These are phyloP conservation scores for Annulohypoxylon nitens DNA, from an alignment of 495 filamentous ascomycete species.

Conservation along the genomic window DNA sequence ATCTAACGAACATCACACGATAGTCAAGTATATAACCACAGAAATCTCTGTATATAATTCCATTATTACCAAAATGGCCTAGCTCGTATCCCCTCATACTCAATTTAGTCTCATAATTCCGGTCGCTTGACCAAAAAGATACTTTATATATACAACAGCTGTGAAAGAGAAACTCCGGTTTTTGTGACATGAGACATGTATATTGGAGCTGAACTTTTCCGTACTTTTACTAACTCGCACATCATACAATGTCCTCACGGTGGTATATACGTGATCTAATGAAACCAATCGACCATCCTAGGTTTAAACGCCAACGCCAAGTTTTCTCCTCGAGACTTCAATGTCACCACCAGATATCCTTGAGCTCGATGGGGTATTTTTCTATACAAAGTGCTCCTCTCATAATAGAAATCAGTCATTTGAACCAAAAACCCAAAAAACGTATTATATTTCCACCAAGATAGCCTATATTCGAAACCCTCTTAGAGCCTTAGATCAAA, in stretches of 20 bases:
- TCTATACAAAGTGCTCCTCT: conserved; percentile 34
- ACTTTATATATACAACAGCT: neutral
- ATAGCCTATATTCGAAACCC: conserved; percentile 14
- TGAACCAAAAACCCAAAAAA: conserved; percentile 4
- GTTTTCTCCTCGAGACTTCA: conserved; percentile 14
- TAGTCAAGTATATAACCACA: neutral
- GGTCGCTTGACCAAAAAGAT: neutral
- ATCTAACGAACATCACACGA: conserved; percentile 7
- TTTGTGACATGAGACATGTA: conserved; percentile 1
- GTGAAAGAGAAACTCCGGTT: neutral
- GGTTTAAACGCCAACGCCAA: conserved; percentile 33
- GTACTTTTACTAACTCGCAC: conserved; percentile 9
- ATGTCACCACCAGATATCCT: conserved; percentile 29
- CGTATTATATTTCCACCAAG: conserved; percentile 31
- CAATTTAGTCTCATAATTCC: neutral
- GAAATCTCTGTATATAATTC: neutral
- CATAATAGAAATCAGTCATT: conserved; percentile 15
- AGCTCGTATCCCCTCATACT: neutral
- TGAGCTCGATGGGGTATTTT: conserved; percentile 38
- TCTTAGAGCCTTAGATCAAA: neutral
- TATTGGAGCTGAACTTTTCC: conserved; percentile 16
- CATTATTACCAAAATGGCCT: neutral
- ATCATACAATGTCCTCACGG: conserved; percentile 23
- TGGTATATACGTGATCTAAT: conserved; percentile 37
- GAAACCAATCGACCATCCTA: conserved; percentile 16